Evolutionary conservation across 768 basidiomycete species (phyloP).

Genomic region (Megacollybia marginata): DNA sequence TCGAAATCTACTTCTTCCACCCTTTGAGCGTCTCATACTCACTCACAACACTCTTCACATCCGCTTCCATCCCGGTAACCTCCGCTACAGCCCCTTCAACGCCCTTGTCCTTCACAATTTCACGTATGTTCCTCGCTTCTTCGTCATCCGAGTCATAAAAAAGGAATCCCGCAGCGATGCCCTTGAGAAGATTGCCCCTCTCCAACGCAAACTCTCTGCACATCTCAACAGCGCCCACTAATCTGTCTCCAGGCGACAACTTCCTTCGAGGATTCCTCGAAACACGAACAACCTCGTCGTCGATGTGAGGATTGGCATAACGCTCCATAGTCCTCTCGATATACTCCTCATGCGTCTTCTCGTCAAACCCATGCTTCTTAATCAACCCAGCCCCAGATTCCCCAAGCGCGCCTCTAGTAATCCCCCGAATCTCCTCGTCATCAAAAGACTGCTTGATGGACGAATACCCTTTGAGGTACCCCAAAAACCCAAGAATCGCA

Average conservation of each 20-base stretch:
- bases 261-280: slow-evolving; percentile 32
- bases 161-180: slow-evolving; percentile 13
- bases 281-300: slow-evolving; percentile 28
- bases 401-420: slow-evolving; percentile 23
- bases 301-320: slow-evolving; percentile 26
- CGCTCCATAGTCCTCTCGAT: slow-evolving; percentile 24
- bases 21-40: background rate
- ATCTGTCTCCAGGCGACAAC: slow-evolving; percentile 24
- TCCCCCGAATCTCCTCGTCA: slow-evolving; percentile 18
- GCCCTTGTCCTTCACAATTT: slow-evolving; percentile 2
- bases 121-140: slow-evolving; percentile 2
- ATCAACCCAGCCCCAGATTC: slow-evolving; percentile 31
- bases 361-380: slow-evolving; percentile 14
- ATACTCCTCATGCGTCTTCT: slow-evolving; percentile 18
- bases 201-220: slow-evolving; percentile 22
- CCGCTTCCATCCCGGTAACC: background rate
- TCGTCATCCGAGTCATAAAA: slow-evolving; percentile 4
- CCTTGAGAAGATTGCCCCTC: slow-evolving; percentile 21
- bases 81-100: slow-evolving; percentile 1
- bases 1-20: too few relatives aligned
- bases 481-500: slow-evolving; percentile 31
- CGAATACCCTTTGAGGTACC: slow-evolving; percentile 19
- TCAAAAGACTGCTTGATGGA: slow-evolving; percentile 25
- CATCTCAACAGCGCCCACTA: slow-evolving; percentile 28
- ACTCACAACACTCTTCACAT: background rate